Evolutionary conservation across 805 yeast species (phyloP).

Genomic region (Yarrowia bubula): DNA sequence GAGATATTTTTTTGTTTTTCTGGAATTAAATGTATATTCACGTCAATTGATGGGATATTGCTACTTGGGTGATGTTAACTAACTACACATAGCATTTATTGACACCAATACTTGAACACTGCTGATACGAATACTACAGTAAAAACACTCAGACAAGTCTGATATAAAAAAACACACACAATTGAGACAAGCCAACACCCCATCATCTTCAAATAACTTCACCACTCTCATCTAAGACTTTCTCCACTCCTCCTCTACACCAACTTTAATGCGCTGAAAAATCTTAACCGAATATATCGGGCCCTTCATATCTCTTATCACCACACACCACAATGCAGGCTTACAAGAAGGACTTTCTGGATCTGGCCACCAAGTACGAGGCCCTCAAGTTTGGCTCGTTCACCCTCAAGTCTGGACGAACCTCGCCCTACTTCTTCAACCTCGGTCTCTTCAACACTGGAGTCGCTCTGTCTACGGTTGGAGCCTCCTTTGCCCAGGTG

Average conservation of each 20-base stretch:
- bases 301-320: not conserved
- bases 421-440: conserved; percentile 95
- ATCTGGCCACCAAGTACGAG: conserved; percentile 73
- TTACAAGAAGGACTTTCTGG: conserved; percentile 67
- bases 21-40: too few species aligned
- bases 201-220: not conserved
- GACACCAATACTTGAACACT: too few species aligned
- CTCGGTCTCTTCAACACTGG: conserved; percentile 88
- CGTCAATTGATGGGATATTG: too few species aligned
- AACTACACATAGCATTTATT: too few species aligned
- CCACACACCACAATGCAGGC: conserved; percentile 40
- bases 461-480: conserved; percentile 70
- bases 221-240: too few species aligned
- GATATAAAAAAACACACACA: not conserved
- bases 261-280: conserved; percentile 1
- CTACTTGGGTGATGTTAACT: too few species aligned
- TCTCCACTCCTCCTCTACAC: too few species aligned
- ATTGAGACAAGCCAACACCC: not conserved
- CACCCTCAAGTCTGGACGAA: conserved; percentile 88
- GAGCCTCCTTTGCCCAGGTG: conserved; percentile 84
- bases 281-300: not conserved
- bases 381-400: conserved; percentile 86
- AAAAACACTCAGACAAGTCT: too few species aligned
- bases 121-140: too few species aligned
- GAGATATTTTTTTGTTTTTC: too few species aligned